Evolutionary conservation across 164 flowering plant species (phyloP).

Genomic region (Vitis rupestris): DNA sequence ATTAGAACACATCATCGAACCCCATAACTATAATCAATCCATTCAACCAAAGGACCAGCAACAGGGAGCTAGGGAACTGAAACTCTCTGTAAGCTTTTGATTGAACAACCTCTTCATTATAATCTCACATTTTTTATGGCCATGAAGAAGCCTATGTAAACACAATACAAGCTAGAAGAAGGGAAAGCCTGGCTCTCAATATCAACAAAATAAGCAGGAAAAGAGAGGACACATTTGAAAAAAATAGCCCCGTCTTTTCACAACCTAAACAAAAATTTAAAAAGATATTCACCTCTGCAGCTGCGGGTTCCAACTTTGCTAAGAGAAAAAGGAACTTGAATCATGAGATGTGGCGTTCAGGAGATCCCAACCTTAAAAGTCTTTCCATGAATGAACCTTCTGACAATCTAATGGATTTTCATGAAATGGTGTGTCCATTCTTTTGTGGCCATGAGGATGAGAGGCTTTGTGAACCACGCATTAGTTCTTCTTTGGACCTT

Average conservation of each 20-base stretch:
- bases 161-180: not conserved
- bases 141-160: not conserved
- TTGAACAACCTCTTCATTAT: not conserved
- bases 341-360: too few relatives aligned
- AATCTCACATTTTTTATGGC: not conserved
- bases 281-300: too few relatives aligned
- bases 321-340: too few relatives aligned
- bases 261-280: not conserved
- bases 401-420: not conserved
- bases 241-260: not conserved
- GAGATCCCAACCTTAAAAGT: not conserved
- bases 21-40: not conserved
- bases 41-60: not conserved
- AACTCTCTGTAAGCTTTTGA: too few relatives aligned
- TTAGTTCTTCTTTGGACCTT: slow-evolving; percentile 38
- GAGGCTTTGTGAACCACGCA: slow-evolving; percentile 15
- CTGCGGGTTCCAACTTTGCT: too few relatives aligned
- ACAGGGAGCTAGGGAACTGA: not conserved
- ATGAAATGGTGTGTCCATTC: slow-evolving; percentile 25
- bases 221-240: not conserved
- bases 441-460: slow-evolving; percentile 22
- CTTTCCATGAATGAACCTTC: slow-evolving; percentile 2
- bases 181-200: not conserved
- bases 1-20: too few relatives aligned
- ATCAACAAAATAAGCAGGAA: not conserved